A percentile compares a stretch with the other conserved stretches of the same genome.
Conservation (phyloP, 371 early-diverging fungal genomes). For the Saksenaea oblongispora region DNA sequence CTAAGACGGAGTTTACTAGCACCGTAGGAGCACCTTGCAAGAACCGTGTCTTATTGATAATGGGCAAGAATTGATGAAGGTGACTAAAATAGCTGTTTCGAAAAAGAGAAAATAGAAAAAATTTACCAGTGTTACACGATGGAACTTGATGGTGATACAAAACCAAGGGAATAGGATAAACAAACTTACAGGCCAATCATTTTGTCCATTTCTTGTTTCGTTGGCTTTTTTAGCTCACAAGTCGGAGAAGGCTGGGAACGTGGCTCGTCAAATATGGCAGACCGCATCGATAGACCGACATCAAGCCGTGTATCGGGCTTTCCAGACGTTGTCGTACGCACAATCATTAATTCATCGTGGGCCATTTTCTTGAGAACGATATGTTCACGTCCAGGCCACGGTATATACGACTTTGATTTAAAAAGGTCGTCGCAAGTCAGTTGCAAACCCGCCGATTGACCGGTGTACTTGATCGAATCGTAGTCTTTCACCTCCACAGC, state of each 20-base stretch:
- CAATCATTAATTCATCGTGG: slow-evolving; percentile 43
- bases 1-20: slow-evolving; percentile 51
- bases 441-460: slow-evolving; percentile 43
- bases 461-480: slow-evolving; percentile 48
- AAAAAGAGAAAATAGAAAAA: slow-evolving; percentile 2
- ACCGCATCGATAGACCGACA: slow-evolving; percentile 41
- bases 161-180: not conserved
- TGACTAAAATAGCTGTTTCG: slow-evolving; percentile 50
- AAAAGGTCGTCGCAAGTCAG: slow-evolving; percentile 36
- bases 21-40: slow-evolving; percentile 40
- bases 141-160: not conserved
- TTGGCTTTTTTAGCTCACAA: slow-evolving; percentile 10
- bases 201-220: slow-evolving; percentile 18
- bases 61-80: slow-evolving; percentile 59
- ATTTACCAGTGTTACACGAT: slow-evolving; percentile 6
- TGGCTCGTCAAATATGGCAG: slow-evolving; percentile 31
- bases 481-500: slow-evolving; percentile 40
- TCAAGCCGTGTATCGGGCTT: slow-evolving; percentile 28
- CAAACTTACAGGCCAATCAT: slow-evolving; percentile 28
- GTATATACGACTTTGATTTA: slow-evolving; percentile 34
- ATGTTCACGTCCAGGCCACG: slow-evolving; percentile 44
- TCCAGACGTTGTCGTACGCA: slow-evolving; percentile 27
- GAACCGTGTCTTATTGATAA: slow-evolving; percentile 56
- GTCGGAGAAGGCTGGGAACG: slow-evolving; percentile 7
- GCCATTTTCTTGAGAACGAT: slow-evolving; percentile 39